Evolutionary conservation across 768 basidiomycete species (phyloP).

Genomic region (Serendipita sp.): DNA sequence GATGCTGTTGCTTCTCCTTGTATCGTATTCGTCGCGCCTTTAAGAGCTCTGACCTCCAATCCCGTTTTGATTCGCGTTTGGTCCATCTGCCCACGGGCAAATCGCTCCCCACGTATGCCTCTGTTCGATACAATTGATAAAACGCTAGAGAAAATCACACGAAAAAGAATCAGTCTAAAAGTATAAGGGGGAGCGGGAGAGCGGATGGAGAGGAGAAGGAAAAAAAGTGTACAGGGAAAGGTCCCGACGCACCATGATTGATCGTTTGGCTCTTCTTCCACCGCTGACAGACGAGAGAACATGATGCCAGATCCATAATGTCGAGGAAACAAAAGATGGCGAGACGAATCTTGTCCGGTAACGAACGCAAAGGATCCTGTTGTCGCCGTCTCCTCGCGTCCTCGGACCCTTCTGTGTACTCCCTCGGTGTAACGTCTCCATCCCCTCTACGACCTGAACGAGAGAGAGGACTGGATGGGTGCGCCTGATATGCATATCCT

Average conservation of each 20-base stretch:
- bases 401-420: background rate
- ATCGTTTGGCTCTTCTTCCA: slow-evolving; percentile 6
- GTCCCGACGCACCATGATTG: background rate
- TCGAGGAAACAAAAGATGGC: background rate
- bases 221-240: background rate
- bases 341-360: background rate
- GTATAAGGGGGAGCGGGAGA: too few relatives aligned
- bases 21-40: background rate
- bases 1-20: background rate
- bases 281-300: background rate
- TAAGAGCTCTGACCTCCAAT: background rate
- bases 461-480: background rate
- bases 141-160: background rate
- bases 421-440: background rate
- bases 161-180: too few relatives aligned
- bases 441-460: background rate
- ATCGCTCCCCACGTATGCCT: background rate
- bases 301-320: background rate
- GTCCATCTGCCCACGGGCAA: slow-evolving; percentile 4
- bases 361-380: background rate
- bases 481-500: background rate
- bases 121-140: background rate
- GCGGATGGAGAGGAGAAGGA: too few relatives aligned
- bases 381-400: background rate
- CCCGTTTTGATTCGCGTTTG: slow-evolving; percentile 1